Percentiles rank a stretch among this genome's conserved stretches.
Conservation (phyloP, 1,284 basidiomycete species). For the Fomitopsis betulina region DNA sequence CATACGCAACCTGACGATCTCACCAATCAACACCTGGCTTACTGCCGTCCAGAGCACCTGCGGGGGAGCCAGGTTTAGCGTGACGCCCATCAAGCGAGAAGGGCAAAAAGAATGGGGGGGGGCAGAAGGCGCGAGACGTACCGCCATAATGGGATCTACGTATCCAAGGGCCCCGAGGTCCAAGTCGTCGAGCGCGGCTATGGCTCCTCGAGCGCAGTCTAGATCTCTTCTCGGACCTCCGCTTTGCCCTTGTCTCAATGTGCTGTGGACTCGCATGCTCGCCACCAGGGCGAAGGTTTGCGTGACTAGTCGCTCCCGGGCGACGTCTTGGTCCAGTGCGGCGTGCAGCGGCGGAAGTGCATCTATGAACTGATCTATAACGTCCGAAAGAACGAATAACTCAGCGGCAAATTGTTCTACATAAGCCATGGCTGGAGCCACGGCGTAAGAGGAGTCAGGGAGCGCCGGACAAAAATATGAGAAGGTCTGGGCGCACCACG, state of each 20-base stretch:
- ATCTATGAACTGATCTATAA: conserved; percentile 21
- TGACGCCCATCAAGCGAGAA: neutral
- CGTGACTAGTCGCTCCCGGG: conserved; percentile 19
- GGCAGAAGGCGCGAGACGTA: conserved; percentile 7
- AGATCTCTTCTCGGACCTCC: conserved; percentile 19
- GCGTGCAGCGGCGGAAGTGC: conserved; percentile 16
- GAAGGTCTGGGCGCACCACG: conserved; percentile 12
- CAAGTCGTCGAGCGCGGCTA: conserved; percentile 13
- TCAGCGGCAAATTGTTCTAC: conserved; percentile 17
- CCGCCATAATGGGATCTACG: conserved; percentile 25
- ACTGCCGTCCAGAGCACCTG: conserved; percentile 25
- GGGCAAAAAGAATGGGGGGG: neutral
- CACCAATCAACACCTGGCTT: conserved; percentile 23
- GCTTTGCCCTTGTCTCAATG: conserved; percentile 14
- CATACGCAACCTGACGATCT: conserved; percentile 14
- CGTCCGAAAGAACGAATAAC: conserved; percentile 16
- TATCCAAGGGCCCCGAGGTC: conserved; percentile 8
- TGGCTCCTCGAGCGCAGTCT: conserved; percentile 16
- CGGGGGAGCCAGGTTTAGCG: neutral
- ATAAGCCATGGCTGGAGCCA: conserved; percentile 12
- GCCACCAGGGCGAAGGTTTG: conserved; percentile 22
- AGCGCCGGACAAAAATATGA: neutral
- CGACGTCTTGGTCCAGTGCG: conserved; percentile 10
- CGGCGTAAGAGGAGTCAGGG: neutral
- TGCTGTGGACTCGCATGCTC: conserved; percentile 23